Conservation (phyloP, 176 grass and related monocot genomes). For the Raddia guianensis region DNA sequence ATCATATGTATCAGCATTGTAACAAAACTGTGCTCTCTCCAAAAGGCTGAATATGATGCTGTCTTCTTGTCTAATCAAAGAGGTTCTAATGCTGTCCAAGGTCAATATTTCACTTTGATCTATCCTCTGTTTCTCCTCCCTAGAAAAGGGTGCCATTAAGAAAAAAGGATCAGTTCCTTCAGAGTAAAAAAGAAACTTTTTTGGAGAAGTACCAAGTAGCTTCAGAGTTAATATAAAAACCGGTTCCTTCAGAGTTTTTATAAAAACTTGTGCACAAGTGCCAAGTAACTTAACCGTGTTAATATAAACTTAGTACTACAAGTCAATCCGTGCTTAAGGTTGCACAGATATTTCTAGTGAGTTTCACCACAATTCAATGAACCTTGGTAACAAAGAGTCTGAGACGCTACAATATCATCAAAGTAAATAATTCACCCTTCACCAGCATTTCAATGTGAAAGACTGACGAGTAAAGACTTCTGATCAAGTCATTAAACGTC, state of each 20-base stretch:
- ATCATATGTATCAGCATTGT: conserved; percentile 83
- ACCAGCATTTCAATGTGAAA: neutral
- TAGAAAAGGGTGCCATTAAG: conserved; percentile 33
- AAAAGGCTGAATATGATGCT: conserved; percentile 94
- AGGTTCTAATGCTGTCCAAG: conserved; percentile 71
- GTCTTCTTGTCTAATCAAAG: conserved; percentile 94
- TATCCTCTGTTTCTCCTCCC: conserved; percentile 61
- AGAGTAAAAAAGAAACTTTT: neutral
- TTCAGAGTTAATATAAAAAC: neutral
- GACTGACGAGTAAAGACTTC: neutral
- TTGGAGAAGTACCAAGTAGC: neutral
- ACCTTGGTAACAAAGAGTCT: neutral
- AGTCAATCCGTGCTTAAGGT: conserved; percentile 24
- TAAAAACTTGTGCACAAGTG: neutral
- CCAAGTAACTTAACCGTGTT: neutral
- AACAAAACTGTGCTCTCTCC: conserved; percentile 84
- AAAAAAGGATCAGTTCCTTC: conserved; percentile 24
- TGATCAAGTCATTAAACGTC: conserved; percentile 10
- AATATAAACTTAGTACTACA: neutral
- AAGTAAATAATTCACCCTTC: conserved; percentile 5
- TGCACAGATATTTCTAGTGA: neutral
- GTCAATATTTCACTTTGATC: conserved; percentile 87
- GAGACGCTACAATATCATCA: neutral
- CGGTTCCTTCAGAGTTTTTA: conserved; percentile 3
- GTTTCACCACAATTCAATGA: conserved; percentile 1